phyloP scores from a whole-genome alignment of 2,329 filamentous ascomycete species.

The Drechslerella dactyloides region DNA sequence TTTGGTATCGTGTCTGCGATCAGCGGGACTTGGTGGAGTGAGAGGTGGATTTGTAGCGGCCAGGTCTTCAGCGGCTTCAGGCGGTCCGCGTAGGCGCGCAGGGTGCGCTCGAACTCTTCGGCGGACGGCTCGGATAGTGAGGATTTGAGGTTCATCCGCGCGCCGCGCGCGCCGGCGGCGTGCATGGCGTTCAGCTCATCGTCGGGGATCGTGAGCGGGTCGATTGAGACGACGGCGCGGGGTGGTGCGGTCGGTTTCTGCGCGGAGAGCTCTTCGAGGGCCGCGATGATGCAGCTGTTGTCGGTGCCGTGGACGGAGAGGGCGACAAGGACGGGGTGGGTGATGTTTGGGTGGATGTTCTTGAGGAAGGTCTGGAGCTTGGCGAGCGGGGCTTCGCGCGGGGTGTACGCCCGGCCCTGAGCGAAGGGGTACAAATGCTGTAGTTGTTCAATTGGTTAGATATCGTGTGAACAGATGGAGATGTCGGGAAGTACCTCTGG shows the following conservation, averaged over 20 bases:
- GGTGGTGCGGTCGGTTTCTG: slow-evolving; percentile 23
- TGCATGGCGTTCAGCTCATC: slow-evolving; percentile 55
- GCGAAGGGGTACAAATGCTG: slow-evolving; percentile 50
- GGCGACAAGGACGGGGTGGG: slow-evolving; percentile 55
- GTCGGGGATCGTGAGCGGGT: slow-evolving; percentile 52
- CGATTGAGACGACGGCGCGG: slow-evolving; percentile 56
- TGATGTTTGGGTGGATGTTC: slow-evolving; percentile 53
- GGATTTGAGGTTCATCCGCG: slow-evolving; percentile 56
- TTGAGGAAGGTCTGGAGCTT: slow-evolving; percentile 54
- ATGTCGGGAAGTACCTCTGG: slow-evolving; percentile 37
- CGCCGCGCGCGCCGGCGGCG: slow-evolving; percentile 55
- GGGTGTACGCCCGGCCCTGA: slow-evolving; percentile 51
- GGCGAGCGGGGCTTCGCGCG: slow-evolving; percentile 49
- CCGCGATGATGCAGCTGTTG: slow-evolving; percentile 56
- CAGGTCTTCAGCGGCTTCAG: slow-evolving; percentile 54
- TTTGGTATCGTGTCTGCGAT: slow-evolving; percentile 53
- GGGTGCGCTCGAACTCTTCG: slow-evolving; percentile 52
- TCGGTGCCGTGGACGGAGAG: slow-evolving; percentile 57
- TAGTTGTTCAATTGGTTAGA: slow-evolving; percentile 10
- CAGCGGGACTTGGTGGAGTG: slow-evolving; percentile 52
- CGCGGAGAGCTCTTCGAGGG: slow-evolving; percentile 53
- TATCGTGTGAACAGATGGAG: slow-evolving; percentile 5
- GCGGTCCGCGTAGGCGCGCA: slow-evolving; percentile 53
- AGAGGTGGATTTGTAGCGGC: slow-evolving; percentile 56
- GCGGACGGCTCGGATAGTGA: slow-evolving; percentile 51